A percentile compares a stretch with the other conserved stretches of the same genome.
phyloP scores from a whole-genome alignment of 129 eudicot genomes.

The Flaveria ramosissima region DNA sequence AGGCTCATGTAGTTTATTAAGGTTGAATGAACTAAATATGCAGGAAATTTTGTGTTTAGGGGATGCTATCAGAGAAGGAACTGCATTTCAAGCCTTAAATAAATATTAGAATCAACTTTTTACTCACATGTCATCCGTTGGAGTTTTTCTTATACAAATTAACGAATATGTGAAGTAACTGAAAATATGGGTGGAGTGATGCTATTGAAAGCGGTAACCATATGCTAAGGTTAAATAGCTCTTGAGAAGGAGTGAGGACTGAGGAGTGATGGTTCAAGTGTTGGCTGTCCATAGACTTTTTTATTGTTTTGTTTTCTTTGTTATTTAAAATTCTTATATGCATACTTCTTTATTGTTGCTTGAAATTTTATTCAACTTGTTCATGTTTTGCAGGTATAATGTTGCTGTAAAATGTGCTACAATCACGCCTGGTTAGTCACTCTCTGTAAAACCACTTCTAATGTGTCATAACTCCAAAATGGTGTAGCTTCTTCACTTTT shows the following conservation, averaged over 20 bases:
- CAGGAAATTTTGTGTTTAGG: slow-evolving; percentile 16
- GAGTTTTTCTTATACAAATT: slow-evolving; percentile 1
- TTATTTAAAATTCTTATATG: slow-evolving; percentile 1
- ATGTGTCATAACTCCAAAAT: background rate
- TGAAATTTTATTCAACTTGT: slow-evolving; percentile 8
- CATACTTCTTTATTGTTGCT: slow-evolving; percentile 12
- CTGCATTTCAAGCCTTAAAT: slow-evolving; percentile 22
- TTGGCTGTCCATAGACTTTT: background rate
- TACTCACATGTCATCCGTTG: background rate
- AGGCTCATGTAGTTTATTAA: background rate
- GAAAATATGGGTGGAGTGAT: slow-evolving; percentile 1
- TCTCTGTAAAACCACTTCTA: background rate
- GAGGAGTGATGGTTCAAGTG: background rate
- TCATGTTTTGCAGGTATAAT: slow-evolving; percentile 64
- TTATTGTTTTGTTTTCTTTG: background rate
- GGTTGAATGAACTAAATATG: slow-evolving; percentile 3
- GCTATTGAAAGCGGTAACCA: background rate
- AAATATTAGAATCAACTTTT: background rate
- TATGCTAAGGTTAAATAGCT: slow-evolving; percentile 15
- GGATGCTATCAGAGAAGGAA: slow-evolving; percentile 2
- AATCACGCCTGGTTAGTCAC: slow-evolving; percentile 84
- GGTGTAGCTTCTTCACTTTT: background rate
- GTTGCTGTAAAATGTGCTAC: slow-evolving; percentile 99
- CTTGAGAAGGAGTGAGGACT: background rate
- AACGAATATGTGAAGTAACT: background rate